Evolutionary conservation across 2,329 filamentous ascomycete species (phyloP), one percentile per base, ranked within the genome.

Genomic region (Fusarium dimerum): DNA sequence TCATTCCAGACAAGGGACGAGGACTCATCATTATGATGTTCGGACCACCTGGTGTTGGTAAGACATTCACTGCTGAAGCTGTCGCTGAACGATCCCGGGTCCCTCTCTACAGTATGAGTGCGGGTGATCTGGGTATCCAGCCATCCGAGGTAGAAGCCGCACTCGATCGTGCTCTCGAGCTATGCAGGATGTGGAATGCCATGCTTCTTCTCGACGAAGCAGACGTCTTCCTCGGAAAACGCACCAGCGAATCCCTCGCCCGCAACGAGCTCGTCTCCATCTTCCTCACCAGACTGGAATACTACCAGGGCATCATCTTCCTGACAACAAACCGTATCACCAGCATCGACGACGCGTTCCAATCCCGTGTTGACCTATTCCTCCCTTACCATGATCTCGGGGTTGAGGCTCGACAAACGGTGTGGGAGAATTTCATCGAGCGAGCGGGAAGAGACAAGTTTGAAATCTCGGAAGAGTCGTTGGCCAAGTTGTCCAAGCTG

Each of bases 131-230:
- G 0, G 74, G 74, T 1, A 60, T 47, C 0, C 70, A 66, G 12
- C 63, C 72, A 0, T 52, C 64, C 4, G 61, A 65, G 1, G 70
- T 76, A 15, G 72, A 77, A 55, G 47, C 55, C 9, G 55, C 57
- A 2, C 65, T 73, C 1, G 64, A 67, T 5, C 67, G 67, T 16
- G 69, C 73, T 1, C 62, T 73, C 1, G 64, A 64, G 9, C 68
- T 76, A 3, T 70, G 75, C 43, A 82, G 87, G 6, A 59, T 75
- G 36, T 78, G 75, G 75, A 68, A 73, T 45, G 73, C 71, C 2
- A 71, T 78, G 56, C 65, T 78, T 2, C 66, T 79, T 0, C 61
- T 77, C 1, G 74, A 77, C 43, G 75, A 77, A 48, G 71, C 71
- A 0, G 75, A 77, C 41, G 70, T 78, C 1, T 78, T 77, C 53